These are phyloP conservation scores for Boletus holoroseus DNA, from an alignment of 1,284 basidiomycete genomes.

Conservation along the genomic window DNA sequence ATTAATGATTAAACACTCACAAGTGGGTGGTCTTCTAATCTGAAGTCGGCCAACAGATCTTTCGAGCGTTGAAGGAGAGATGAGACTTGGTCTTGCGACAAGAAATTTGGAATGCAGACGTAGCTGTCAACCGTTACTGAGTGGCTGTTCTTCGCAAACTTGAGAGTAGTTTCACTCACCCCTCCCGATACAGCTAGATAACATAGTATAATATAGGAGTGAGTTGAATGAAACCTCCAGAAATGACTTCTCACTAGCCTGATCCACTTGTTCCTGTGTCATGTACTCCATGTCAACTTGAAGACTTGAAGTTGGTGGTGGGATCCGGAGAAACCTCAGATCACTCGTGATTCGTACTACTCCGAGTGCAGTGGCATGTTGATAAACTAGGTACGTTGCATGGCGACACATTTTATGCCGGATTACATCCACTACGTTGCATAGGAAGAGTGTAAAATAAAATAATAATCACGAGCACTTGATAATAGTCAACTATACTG, in stretches of 20 bases:
- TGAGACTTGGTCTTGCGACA: slow-evolving; percentile 51
- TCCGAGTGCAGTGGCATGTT: no score
- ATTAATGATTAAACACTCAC: slow-evolving; percentile 36
- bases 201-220: no score
- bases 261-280: slow-evolving; percentile 38
- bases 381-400: neutral
- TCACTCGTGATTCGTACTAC: neutral
- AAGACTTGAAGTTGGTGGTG: neutral
- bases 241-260: slow-evolving; percentile 27
- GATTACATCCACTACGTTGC: slow-evolving; percentile 7
- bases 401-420: neutral
- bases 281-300: slow-evolving; percentile 30
- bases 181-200: slow-evolving; percentile 23
- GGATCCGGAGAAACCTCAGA: neutral
- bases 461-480: slow-evolving; percentile 4
- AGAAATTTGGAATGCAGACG: slow-evolving; percentile 72
- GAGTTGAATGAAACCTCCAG: neutral
- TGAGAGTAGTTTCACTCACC: slow-evolving; percentile 17
- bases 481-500: neutral
- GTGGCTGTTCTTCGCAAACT: neutral
- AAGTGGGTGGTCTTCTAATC: slow-evolving; percentile 73
- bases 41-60: slow-evolving; percentile 72
- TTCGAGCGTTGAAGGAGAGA: slow-evolving; percentile 67
- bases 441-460: slow-evolving; percentile 11
- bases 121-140: slow-evolving; percentile 49